These are phyloP conservation scores for Erodium chrysanthum DNA, from an alignment of 441 rosid species.

Conservation along the genomic window DNA sequence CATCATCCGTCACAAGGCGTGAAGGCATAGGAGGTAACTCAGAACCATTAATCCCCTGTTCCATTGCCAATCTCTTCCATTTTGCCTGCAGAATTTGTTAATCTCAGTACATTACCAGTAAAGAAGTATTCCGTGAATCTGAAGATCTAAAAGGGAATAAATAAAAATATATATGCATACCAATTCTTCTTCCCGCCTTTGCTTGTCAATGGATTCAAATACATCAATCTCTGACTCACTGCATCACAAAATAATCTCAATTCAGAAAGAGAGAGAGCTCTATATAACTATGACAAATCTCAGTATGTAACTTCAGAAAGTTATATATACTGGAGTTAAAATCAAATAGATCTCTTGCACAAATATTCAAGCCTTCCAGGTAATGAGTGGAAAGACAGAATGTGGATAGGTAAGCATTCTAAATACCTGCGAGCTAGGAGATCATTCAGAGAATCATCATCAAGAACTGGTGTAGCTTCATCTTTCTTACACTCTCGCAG, in stretches of 20 bases:
- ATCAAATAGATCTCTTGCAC: too few species aligned
- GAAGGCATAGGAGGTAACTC: slow-evolving; percentile 53
- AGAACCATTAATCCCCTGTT: slow-evolving; percentile 35
- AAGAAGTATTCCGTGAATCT: slow-evolving; percentile 6
- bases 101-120: slow-evolving; percentile 13
- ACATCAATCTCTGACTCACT: slow-evolving; percentile 86
- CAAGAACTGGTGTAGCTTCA: slow-evolving; percentile 78
- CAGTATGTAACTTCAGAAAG: too few species aligned
- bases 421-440: slow-evolving; percentile 74
- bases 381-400: background rate
- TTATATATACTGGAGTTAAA: too few species aligned
- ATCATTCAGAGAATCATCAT: slow-evolving; percentile 77
- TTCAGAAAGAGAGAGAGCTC: background rate
- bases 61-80: slow-evolving; percentile 54
- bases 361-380: too few species aligned
- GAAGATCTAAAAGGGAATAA: background rate
- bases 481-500: slow-evolving; percentile 85
- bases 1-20: slow-evolving; percentile 81
- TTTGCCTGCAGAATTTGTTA: slow-evolving; percentile 41
- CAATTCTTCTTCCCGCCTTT: slow-evolving; percentile 63
- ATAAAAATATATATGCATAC: slow-evolving; percentile 27
- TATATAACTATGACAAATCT: too few species aligned
- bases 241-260: slow-evolving; percentile 13
- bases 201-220: slow-evolving; percentile 72
- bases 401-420: slow-evolving; percentile 7